Evolutionary conservation across 345 rosid genomes (phyloP).

Genomic region (Eutrema heterophyllum): DNA sequence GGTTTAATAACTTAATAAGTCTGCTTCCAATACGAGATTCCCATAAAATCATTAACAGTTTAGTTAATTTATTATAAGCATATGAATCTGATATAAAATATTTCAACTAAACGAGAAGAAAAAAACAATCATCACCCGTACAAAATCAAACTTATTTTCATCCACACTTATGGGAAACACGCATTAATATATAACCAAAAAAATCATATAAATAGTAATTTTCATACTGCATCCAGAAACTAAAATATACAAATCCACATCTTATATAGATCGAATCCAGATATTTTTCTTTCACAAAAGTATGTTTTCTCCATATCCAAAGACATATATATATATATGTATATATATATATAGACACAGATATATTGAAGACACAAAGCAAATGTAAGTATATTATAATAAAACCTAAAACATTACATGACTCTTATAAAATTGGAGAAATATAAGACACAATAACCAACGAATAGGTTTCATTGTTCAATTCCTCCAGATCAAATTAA

Average conservation of each 20-base stretch:
- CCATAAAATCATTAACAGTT: conserved; percentile 11
- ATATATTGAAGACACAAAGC: neutral
- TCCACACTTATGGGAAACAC: conserved; percentile 15
- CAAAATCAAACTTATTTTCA: conserved; percentile 10
- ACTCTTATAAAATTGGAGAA: neutral
- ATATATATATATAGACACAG: neutral
- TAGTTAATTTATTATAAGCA: conserved; percentile 10
- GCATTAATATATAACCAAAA: neutral
- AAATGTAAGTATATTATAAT: neutral
- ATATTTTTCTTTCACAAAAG: neutral
- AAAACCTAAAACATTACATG: neutral
- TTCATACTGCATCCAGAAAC: neutral
- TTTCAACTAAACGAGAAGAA: neutral
- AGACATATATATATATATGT: too few relatives aligned
- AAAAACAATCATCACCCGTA: neutral
- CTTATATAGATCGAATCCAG: neutral
- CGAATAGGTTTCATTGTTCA: neutral
- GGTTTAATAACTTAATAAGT: conserved; percentile 18
- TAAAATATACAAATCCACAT: conserved; percentile 12
- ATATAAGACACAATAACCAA: neutral
- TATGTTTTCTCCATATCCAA: conserved; percentile 10
- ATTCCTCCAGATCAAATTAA: conserved; percentile 9
- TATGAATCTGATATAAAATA: conserved; percentile 1
- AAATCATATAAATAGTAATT: neutral
- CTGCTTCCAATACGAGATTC: conserved; percentile 24